A percentile compares a stretch with the other conserved stretches of the same genome.
Conservation (phyloP, 345 rosid species). For the Reutealis trisperma region DNA sequence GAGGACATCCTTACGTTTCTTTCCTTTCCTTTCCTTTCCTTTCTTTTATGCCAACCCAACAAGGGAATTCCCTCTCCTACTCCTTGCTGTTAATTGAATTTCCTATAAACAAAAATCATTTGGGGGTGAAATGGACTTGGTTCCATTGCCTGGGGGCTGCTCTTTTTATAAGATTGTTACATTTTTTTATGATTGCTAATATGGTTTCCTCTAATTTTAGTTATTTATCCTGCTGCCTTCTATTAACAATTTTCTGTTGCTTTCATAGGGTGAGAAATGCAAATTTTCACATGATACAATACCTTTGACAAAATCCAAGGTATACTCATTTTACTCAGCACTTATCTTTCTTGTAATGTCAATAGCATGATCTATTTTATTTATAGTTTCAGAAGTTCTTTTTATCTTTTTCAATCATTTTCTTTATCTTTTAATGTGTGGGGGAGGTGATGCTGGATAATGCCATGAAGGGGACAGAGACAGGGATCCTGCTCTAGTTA, state of each 20-base stretch:
- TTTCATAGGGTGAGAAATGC: constrained; percentile 75
- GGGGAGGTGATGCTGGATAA: too few relatives aligned
- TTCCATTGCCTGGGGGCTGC: background rate
- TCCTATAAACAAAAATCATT: background rate
- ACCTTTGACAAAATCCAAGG: constrained; percentile 83
- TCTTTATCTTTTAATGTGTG: background rate
- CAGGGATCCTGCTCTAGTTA: background rate
- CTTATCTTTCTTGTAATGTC: background rate
- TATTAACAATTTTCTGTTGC: constrained; percentile 11
- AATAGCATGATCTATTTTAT: constrained; percentile 2
- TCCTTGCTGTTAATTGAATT: background rate
- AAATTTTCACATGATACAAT: constrained; percentile 79
- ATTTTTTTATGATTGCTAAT: background rate
- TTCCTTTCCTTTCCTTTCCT: background rate
- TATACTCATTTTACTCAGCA: constrained; percentile 24
- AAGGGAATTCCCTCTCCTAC: background rate
- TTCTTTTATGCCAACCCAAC: background rate
- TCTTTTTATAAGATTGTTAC: background rate
- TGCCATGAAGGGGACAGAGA: too few relatives aligned
- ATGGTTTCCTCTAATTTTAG: background rate
- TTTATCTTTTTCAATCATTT: background rate
- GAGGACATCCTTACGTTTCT: background rate
- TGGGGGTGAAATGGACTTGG: background rate
- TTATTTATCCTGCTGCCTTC: background rate
- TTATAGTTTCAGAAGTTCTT: background rate